A percentile compares a stretch with the other conserved stretches of the same genome.
Evolutionary conservation across 352 stramenopile genomes (phyloP).

Genomic region (Phytophthora rubi): DNA sequence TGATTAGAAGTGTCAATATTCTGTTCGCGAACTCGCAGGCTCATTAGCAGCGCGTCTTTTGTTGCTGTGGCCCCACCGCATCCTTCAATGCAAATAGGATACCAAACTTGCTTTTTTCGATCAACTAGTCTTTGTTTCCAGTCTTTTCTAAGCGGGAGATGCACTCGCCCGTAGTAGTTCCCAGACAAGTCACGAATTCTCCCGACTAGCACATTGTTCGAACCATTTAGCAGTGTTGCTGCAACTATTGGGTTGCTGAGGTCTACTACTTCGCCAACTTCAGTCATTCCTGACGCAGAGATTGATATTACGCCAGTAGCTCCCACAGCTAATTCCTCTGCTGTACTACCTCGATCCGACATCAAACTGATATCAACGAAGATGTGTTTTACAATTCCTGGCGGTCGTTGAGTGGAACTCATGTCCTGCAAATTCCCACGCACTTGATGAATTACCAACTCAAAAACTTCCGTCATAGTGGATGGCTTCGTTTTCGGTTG

Average conservation of each 20-base stretch:
- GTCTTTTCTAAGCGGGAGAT: slow-evolving; percentile 41
- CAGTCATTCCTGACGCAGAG: slow-evolving; percentile 15
- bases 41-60: slow-evolving; percentile 31
- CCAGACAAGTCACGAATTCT: slow-evolving; percentile 30
- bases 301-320: slow-evolving; percentile 17
- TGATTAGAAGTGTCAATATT: background rate
- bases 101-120: slow-evolving; percentile 21
- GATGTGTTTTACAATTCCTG: slow-evolving; percentile 8
- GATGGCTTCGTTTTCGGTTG: background rate
- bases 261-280: slow-evolving; percentile 29
- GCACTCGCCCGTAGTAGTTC: slow-evolving; percentile 25
- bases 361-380: slow-evolving; percentile 31
- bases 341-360: background rate
- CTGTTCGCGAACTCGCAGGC: slow-evolving; percentile 15
- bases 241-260: slow-evolving; percentile 32
- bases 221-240: slow-evolving; percentile 8
- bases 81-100: slow-evolving; percentile 14
- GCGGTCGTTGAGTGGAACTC: background rate
- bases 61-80: slow-evolving; percentile 1
- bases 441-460: slow-evolving; percentile 38
- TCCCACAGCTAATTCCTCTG: slow-evolving; percentile 20
- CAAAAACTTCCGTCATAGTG: slow-evolving; percentile 4
- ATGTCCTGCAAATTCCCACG: slow-evolving; percentile 3
- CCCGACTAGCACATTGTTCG: slow-evolving; percentile 25
- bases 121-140: slow-evolving; percentile 32